Evolutionary conservation across 192 early-diverging fungal species (phyloP), one percentile per base, ranked within the genome.

Genomic region (Globomyces pollinis-pini): DNA sequence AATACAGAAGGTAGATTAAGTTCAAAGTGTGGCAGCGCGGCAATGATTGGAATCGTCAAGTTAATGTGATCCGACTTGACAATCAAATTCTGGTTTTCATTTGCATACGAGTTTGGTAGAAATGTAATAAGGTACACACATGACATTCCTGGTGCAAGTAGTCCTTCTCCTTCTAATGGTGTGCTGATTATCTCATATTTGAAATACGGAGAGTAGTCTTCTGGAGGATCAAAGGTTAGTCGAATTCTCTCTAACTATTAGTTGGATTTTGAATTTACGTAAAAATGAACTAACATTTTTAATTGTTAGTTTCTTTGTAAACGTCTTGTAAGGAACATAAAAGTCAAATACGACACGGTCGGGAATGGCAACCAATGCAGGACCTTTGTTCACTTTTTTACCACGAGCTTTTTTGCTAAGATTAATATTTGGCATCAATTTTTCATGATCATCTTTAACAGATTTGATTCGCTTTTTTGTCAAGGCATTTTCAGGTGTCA

Each of bases 131-230:
- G 39, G 51, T 73, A 80, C 32, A 43, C 15, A 13, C 59, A 62
- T 35, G 64, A 63, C 67, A 80, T 64, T 5, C 74, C 74, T 5
- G 78, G 74, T 0, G 78, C 78, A 20, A 80, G 57, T 29, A 73
- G 68, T 2, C 74, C 72, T 15, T 67, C 55, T 36, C 59, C 63
- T 5, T 60, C 42, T 1, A 53, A 24, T 12, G 77, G 77, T 18
- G 69, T 56, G 8, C 49, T 24, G 1, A 61, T 55, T 16, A 80
- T 43, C 18, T 42, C 36, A 23, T 70, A 44, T 2, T 43, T 32
- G 38, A 80, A 80, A 26, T 49, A 41, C 9, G n/a, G 16, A 1
- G 15, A 23, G 33, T 8, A 52, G 20, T 32, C 50, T 1, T 39
- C 57, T 56, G 30, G 33, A 8, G 39, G 59, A 50, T 39, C 16